Evolutionary conservation across 2,329 filamentous ascomycete species (phyloP).

Genomic region (Penicillium sp.): DNA sequence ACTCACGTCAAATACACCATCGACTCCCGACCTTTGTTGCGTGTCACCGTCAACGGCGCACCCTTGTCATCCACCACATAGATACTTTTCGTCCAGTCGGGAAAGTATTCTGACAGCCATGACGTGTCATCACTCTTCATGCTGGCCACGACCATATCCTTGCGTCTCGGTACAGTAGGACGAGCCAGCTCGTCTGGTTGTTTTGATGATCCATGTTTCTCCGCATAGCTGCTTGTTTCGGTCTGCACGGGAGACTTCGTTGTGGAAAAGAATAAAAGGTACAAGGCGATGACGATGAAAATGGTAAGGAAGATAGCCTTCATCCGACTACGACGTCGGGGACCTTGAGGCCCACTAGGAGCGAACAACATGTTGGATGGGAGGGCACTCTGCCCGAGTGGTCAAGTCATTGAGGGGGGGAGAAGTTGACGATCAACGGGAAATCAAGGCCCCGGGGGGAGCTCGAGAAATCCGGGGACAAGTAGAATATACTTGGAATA

Average conservation of each 20-base stretch:
- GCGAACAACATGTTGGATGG: conserved; percentile 34
- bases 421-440: not conserved
- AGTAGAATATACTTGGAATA: not conserved
- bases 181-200: conserved; percentile 19
- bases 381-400: conserved; percentile 14
- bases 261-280: conserved; percentile 34
- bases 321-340: conserved; percentile 36
- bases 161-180: conserved; percentile 18
- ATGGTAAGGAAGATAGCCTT: conserved; percentile 38
- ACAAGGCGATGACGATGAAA: conserved; percentile 34
- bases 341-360: conserved; percentile 34
- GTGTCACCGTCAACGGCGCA: conserved; percentile 50
- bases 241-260: conserved; percentile 10
- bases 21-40: conserved; percentile 46
- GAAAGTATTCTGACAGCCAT: conserved; percentile 41
- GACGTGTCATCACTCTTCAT: conserved; percentile 42
- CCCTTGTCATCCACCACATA: conserved; percentile 56
- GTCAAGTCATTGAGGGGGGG: conserved; percentile 16
- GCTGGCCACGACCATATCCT: conserved; percentile 43
- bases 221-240: conserved; percentile 23
- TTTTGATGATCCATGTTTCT: conserved; percentile 17
- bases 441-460: conserved; percentile 1
- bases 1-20: conserved; percentile 48
- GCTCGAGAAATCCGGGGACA: not conserved
- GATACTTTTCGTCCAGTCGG: conserved; percentile 54